Evolutionary conservation across 495 filamentous ascomycete genomes (phyloP), one percentile per base, ranked within the genome.

Genomic region (Tuber borchii): DNA sequence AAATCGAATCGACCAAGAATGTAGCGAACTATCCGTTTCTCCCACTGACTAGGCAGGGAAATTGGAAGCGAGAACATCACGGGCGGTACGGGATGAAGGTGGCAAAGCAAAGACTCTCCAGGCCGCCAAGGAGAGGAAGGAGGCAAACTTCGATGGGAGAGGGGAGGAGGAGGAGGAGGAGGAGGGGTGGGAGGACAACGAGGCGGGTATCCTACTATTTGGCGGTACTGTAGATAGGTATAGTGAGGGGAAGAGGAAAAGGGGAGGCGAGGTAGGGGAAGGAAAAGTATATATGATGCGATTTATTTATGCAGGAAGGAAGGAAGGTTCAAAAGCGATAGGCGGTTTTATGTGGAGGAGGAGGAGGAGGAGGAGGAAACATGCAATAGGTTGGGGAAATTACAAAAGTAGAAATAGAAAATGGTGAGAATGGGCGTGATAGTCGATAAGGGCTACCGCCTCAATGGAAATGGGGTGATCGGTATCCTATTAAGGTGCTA

Each of bases 11-110:
- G 77, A 56, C 72, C 68, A n/a, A 82, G 72, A 16, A 82, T 42
- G 65, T 79, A 82, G 45, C 81, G 81, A 26, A 82, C 78, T 19
- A 82, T 72, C n/a, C 78, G 76, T 73, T 82, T 82, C 61, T 82
- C 77, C 80, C 80, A 82, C 74, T 82, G 80, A 56, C 45, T 71
- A 6, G 78, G 78, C 42, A 80, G 77, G 43, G 76, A 80, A 71
- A 73, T 71, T 12, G 78, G 78, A 48, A 79, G 78, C 70, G 78
- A 80, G 44, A 80, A 79, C 77, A 79, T 79, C 9, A 69, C 42
- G 48, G 73, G 44, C 20, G 75, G 6, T 42, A 45, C 31, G 2
- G 69, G 31, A 56, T 44, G 69, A 44, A 51, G 40, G 44, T 43
- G 71, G 65, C n/a, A 44, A 42, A 69, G 71, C 48, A 7, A 48